Evolutionary conservation across 768 basidiomycete species (phyloP).

Genomic region (Phanerochaete carnosa): DNA sequence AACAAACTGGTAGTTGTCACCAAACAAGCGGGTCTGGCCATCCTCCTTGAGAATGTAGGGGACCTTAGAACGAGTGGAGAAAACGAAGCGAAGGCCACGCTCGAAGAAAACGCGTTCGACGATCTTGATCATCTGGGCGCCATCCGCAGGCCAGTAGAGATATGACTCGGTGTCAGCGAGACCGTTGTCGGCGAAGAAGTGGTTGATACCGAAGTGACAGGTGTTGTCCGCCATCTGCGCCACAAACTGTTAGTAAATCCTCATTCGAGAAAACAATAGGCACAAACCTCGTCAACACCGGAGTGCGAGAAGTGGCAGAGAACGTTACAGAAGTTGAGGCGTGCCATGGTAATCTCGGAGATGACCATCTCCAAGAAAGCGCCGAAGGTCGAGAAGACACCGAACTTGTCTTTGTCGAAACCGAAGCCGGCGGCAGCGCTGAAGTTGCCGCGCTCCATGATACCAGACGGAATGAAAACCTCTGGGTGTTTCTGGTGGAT

Average conservation of each 20-base stretch:
- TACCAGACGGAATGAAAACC: conserved; percentile 80
- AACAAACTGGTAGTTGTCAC: conserved; percentile 68
- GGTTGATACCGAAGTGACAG: conserved; percentile 75
- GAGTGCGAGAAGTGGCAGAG: conserved; percentile 89
- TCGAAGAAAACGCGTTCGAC: conserved; percentile 80
- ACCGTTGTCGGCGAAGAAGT: conserved; percentile 86
- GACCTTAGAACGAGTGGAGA: conserved; percentile 87
- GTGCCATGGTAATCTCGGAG: conserved; percentile 91
- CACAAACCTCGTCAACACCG: conserved; percentile 60
- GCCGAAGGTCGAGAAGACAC: conserved; percentile 88
- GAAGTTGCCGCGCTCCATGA: conserved; percentile 50
- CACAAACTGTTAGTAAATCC: neutral
- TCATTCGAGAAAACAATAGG: neutral
- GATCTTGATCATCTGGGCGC: conserved; percentile 75
- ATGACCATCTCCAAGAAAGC: conserved; percentile 91
- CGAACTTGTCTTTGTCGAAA: conserved; percentile 76
- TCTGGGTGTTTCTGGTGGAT: conserved; percentile 91
- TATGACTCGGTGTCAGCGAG: conserved; percentile 74
- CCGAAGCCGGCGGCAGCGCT: conserved; percentile 61
- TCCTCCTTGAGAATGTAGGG: conserved; percentile 82
- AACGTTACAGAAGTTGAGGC: conserved; percentile 84
- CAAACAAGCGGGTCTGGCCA: conserved; percentile 63
- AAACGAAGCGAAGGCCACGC: conserved; percentile 78
- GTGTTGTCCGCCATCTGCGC: conserved; percentile 54
- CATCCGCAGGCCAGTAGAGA: conserved; percentile 88